Evolutionary conservation across 768 basidiomycete species (phyloP), one percentile per base, ranked within the genome.

Genomic region (Mycena rebaudengoi): DNA sequence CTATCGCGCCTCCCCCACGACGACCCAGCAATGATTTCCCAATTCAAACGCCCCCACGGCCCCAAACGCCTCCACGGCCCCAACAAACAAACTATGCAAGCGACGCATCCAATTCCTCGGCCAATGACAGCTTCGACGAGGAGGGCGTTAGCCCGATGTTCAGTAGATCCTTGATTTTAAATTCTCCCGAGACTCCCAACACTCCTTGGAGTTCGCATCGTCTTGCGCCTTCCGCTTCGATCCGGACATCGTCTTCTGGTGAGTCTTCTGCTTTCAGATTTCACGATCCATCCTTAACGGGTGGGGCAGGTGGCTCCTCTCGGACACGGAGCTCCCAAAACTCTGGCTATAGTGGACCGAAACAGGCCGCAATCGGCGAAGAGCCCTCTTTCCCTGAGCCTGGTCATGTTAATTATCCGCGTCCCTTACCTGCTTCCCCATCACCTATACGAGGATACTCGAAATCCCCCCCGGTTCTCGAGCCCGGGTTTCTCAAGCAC

Each of bases 201-300:
- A 59, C 66, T 20, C 44, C 66, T 5, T 68, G 66, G 66, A 60
- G 30, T 7, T 4, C 30, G 5, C 58, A 60, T 14, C 44, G 58
- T 10, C 49, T 68, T 6, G 58, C 58, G 5, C 54, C 66, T 12
- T 60, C 66, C 7, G 40, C 66, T 37, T 68, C 66, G 8, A 30
- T 68, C 28, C 66, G 66, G 23, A 67, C 66, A n/a, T 60, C 66
- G 4, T 68, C 66, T 11, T 68, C 66, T n/a, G 62, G 66, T 60
- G 23, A 51, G 59, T 49, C 43, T 11, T 43, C 12, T 4, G 18
- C 12, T 33, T 5, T n/a, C 14, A 0, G 21, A 29, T 14, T 4
- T 26, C 21, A 7, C 10, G 21, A n/a, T 1, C 25, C 10, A 25
- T 20, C 8, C 16, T 46, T 52, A n/a, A 59, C 18, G 18, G 2